Base-by-base conservation (phyloP, 2,329 filamentous ascomycete species). In the Fusarium solani-melongenae region DNA sequence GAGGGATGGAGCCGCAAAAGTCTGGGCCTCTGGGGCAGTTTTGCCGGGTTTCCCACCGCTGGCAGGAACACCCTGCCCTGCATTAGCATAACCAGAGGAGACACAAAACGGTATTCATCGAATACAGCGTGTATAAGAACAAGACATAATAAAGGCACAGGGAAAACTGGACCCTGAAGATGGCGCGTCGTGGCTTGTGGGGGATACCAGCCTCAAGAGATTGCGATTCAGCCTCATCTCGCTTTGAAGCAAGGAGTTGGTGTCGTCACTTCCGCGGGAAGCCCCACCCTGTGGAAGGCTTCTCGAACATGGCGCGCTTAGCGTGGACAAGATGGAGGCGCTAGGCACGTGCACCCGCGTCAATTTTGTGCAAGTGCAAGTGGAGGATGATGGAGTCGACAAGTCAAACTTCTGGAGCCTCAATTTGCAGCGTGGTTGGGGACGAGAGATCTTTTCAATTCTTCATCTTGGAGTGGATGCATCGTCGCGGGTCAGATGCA, bases 281-380 rank as follows among this genome's bases (percentile, higher is more conserved):
- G 61, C 65, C 44, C 76, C 76, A 67, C 76, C 55, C 24, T 38
- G 38, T 70, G 67, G 76, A 78, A 78, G 62, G 64, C 44, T 78
- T 78, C 76, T 78, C 64, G 76, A 78, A 78, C 64, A 69, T 60
- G 53, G 27, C 75, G 67, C 61, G 58, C 69, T 68, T 76, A 70
- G 72, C 59, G 63, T 58, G 29, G 39, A 49, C 4, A 22, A 41
- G 31, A 15, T 58, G 60, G 57, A 31, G 61, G 7, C 39, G 17
- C 15, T 14, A 57, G 68, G 71, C 72, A 78, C 76, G 75, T 78
- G 76, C 75, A 68, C 67, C 64, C 76, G 56, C 66, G 74, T 78
- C 73, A 66, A 57, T 70, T 77, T 78, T 78, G 75, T 76, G 75
- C 74, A 77, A 70, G 33, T 34, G 33, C 33, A 34, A 44, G 49